Evolutionary conservation across 2,329 filamentous ascomycete species (phyloP).

Genomic region (Diaporthe ilicicola): DNA sequence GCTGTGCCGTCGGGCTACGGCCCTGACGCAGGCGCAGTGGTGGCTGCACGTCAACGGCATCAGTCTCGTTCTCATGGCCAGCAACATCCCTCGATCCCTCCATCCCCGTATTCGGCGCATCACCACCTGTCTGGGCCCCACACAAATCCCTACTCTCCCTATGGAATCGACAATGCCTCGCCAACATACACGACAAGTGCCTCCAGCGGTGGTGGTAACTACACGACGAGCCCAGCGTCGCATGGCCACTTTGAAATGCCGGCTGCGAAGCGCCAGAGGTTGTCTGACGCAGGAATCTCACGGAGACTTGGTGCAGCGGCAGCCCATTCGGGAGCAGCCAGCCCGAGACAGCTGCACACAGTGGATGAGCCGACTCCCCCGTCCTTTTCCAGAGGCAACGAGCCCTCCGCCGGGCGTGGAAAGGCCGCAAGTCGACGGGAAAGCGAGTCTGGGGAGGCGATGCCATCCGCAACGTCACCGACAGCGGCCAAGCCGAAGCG

Average conservation of each 20-base stretch:
- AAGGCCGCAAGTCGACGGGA: not conserved
- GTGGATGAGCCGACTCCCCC: constrained; percentile 3
- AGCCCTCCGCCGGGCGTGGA: not conserved
- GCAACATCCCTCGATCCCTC: constrained; percentile 7
- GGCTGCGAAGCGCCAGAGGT: constrained; percentile 29
- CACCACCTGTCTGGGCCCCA: constrained; percentile 2
- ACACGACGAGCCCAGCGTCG: constrained; percentile 26
- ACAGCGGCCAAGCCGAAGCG: constrained; percentile 73
- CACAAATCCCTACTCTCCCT: not conserved
- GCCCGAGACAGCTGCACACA: not conserved
- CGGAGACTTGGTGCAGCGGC: not conserved
- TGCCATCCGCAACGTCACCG: not conserved
- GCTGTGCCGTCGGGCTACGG: constrained; percentile 32
- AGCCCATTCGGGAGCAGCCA: not conserved
- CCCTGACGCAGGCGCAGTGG: constrained; percentile 32
- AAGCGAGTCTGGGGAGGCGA: constrained; percentile 5
- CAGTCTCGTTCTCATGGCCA: constrained; percentile 13
- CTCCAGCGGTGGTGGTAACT: constrained; percentile 22
- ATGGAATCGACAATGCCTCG: constrained; percentile 27
- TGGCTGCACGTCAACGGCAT: constrained; percentile 21
- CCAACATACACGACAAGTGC: constrained; percentile 23
- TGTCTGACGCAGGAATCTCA: constrained; percentile 20
- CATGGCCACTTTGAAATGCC: constrained; percentile 31
- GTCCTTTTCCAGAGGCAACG: not conserved
- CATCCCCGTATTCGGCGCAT: not conserved